These are phyloP conservation scores for Chaetomidium leptoderma DNA, from an alignment of 495 filamentous ascomycete species.

Conservation along the genomic window DNA sequence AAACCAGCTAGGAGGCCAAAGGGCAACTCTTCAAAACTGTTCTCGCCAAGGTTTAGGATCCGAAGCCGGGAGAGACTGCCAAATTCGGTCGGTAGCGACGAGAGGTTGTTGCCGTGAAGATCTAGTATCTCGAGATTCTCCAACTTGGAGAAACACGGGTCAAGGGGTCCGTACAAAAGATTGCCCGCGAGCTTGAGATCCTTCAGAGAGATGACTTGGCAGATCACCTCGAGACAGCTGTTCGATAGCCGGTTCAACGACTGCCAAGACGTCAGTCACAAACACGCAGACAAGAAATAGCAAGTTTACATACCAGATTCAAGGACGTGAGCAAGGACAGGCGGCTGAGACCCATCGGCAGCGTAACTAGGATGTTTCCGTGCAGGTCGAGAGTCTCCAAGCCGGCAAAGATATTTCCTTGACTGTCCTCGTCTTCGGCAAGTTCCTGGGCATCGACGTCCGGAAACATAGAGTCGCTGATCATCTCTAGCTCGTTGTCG, in stretches of 20 bases:
- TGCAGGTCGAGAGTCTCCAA: slow-evolving; percentile 81
- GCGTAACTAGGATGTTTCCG: slow-evolving; percentile 65
- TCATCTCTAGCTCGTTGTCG: slow-evolving; percentile 78
- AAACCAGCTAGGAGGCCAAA: slow-evolving; percentile 61
- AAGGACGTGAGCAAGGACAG: slow-evolving; percentile 69
- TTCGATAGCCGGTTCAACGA: slow-evolving; percentile 76
- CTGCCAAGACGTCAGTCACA: slow-evolving; percentile 36
- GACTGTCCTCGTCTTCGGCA: slow-evolving; percentile 57
- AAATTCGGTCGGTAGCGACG: slow-evolving; percentile 66
- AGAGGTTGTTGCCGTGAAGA: slow-evolving; percentile 73
- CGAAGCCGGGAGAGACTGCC: slow-evolving; percentile 61
- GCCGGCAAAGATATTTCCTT: slow-evolving; percentile 75
- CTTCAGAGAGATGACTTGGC: slow-evolving; percentile 62
- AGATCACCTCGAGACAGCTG: slow-evolving; percentile 64
- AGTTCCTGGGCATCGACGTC: slow-evolving; percentile 57
- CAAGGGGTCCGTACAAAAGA: slow-evolving; percentile 60
- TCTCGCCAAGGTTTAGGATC: slow-evolving; percentile 70
- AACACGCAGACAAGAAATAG: neutral
- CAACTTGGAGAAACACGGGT: slow-evolving; percentile 54
- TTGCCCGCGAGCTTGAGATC: slow-evolving; percentile 85
- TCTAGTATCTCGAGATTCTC: slow-evolving; percentile 72
- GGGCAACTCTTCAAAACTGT: slow-evolving; percentile 64
- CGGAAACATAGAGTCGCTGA: slow-evolving; percentile 72
- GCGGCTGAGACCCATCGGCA: slow-evolving; percentile 73
- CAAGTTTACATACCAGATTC: slow-evolving; percentile 67